Evolutionary conservation across 73 alveolate genomes (phyloP).

Genomic region (Paramecium octaurelia): DNA sequence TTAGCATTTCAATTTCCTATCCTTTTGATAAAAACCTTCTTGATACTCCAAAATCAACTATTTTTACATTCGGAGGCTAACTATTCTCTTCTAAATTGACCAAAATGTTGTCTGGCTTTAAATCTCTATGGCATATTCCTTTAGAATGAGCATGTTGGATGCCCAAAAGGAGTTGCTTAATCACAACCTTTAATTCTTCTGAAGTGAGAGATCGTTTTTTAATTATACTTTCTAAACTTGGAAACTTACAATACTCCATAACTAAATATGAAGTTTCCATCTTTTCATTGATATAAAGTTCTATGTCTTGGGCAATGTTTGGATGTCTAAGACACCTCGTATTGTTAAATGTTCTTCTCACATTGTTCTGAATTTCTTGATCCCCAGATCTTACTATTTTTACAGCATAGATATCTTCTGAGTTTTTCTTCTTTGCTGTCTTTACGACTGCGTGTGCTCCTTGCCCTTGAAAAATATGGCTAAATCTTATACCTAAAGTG

Average conservation of each 20-base stretch:
- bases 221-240: slow-evolving; percentile 23
- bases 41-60: slow-evolving; percentile 42
- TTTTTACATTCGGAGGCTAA: background rate
- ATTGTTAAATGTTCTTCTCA: slow-evolving; percentile 42
- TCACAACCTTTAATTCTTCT: background rate
- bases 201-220: background rate
- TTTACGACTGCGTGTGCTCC: slow-evolving; percentile 56
- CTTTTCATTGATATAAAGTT: slow-evolving; percentile 41
- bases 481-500: background rate
- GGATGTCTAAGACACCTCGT: slow-evolving; percentile 49
- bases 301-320: slow-evolving; percentile 15
- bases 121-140: slow-evolving; percentile 64
- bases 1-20: background rate
- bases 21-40: slow-evolving; percentile 27
- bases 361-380: slow-evolving; percentile 39
- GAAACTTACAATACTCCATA: slow-evolving; percentile 55
- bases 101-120: slow-evolving; percentile 55
- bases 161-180: slow-evolving; percentile 11
- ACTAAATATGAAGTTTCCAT: slow-evolving; percentile 49
- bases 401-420: slow-evolving; percentile 47
- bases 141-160: slow-evolving; percentile 45
- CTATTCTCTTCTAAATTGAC: background rate
- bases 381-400: slow-evolving; percentile 52
- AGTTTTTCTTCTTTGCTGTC: slow-evolving; percentile 13
- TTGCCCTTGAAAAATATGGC: background rate